phyloP scores from a whole-genome alignment of 176 grass and related monocot species.

The Juncus inflexus region DNA sequence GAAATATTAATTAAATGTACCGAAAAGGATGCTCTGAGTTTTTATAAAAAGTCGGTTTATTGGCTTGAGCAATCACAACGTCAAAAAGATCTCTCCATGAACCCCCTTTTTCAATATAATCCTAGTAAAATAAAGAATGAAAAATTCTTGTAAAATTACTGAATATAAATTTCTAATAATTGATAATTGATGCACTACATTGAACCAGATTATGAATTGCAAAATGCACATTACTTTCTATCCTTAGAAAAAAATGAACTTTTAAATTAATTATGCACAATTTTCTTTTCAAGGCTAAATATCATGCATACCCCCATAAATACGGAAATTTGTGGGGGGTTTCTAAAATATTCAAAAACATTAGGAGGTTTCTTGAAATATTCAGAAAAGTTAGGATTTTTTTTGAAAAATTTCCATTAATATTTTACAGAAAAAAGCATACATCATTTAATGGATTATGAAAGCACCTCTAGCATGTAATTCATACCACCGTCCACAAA shows the following conservation, averaged over 20 bases:
- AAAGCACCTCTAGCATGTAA: constrained; percentile 88
- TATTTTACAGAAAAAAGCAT: background rate
- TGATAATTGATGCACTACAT: too few species aligned
- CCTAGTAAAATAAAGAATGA: constrained; percentile 36
- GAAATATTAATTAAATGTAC: constrained; percentile 24
- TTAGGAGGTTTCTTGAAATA: too few species aligned
- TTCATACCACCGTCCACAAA: constrained; percentile 97
- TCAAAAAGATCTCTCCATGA: constrained; percentile 98
- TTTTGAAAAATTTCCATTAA: too few species aligned
- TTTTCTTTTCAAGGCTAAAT: background rate
- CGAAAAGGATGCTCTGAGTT: constrained; percentile 93
- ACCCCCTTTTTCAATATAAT: constrained; percentile 54
- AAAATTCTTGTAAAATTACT: too few species aligned
- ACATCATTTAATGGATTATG: constrained; percentile 3
- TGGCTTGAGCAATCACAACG: constrained; percentile 96
- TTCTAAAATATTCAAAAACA: too few species aligned
- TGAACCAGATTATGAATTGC: too few species aligned
- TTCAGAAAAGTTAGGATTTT: too few species aligned
- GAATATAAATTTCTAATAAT: too few species aligned
- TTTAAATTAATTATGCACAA: background rate
- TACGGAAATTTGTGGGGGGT: too few species aligned
- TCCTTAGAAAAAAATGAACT: background rate
- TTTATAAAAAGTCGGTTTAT: constrained; percentile 79
- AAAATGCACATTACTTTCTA: too few species aligned
- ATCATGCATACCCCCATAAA: too few species aligned